Conservation (phyloP, 129 eudicot species). For the Tagetes erecta region DNA sequence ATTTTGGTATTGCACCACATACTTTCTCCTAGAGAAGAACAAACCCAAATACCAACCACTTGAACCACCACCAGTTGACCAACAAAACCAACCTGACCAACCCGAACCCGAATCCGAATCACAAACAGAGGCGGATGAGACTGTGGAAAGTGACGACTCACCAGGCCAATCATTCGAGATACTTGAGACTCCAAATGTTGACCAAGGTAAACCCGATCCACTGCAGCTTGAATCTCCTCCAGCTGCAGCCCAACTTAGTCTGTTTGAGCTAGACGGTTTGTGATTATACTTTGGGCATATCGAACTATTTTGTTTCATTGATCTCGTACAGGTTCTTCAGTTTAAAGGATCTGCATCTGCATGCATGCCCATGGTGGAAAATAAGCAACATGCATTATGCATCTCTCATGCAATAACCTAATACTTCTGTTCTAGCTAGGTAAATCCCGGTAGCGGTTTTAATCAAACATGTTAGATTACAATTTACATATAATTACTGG, state of each 20-base stretch:
- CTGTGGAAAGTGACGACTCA: conserved; percentile 51
- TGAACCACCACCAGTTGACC: conserved; percentile 51
- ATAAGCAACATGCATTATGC: conserved; percentile 35
- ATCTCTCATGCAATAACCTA: conserved; percentile 31
- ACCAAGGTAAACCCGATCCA: conserved; percentile 73
- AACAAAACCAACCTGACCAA: conserved; percentile 23
- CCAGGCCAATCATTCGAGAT: conserved; percentile 49
- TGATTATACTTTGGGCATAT: conserved; percentile 57
- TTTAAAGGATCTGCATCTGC: conserved; percentile 48
- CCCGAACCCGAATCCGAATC: conserved; percentile 32
- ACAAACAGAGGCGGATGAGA: conserved; percentile 37
- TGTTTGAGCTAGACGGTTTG: conserved; percentile 85
- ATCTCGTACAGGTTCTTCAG: conserved; percentile 80
- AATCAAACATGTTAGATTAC: conserved; percentile 26
- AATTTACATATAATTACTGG: conserved; percentile 13
- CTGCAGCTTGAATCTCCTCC: conserved; percentile 66
- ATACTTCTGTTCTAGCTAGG: conserved; percentile 34
- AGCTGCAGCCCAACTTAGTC: conserved; percentile 57
- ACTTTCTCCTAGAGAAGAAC: conserved; percentile 75
- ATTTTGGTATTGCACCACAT: conserved; percentile 88
- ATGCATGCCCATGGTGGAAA: conserved; percentile 47
- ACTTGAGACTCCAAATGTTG: conserved; percentile 53
- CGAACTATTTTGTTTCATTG: conserved; percentile 57
- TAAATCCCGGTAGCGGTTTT: conserved; percentile 31
- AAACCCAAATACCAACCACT: conserved; percentile 86